phyloP scores from a whole-genome alignment of 1,139 yeast genomes.

The Saccharomyces pastorianus region DNA sequence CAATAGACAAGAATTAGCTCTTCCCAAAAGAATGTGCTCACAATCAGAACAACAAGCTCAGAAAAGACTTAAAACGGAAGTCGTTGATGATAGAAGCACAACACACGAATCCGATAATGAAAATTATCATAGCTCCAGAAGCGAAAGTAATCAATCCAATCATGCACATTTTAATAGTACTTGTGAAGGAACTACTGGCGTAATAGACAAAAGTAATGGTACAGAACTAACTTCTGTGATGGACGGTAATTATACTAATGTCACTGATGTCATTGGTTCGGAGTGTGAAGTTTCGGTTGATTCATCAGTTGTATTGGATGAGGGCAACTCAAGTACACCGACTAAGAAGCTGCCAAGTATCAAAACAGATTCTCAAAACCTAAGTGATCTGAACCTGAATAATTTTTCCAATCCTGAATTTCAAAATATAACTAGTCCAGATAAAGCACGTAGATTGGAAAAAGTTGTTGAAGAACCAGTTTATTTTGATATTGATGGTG shows the following conservation, averaged over 20 bases:
- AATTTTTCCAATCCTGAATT: not conserved
- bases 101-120: not conserved
- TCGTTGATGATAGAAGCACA: conserved; percentile 5
- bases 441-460: not conserved
- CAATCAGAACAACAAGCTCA: conserved; percentile 6
- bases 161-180: not conserved
- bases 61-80: conserved; percentile 7
- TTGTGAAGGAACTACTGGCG: no score
- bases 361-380: not conserved
- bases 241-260: not conserved
- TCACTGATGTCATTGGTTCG: not conserved
- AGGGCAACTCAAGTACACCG: not conserved
- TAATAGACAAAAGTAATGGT: not conserved
- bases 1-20: conserved; percentile 39
- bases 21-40: conserved; percentile 14
- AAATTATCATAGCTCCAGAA: not conserved
- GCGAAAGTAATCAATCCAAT: not conserved
- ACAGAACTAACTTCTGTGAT: not conserved
- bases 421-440: not conserved
- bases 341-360: not conserved
- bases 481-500: conserved; percentile 21
- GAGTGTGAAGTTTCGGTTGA: not conserved
- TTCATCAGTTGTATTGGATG: not conserved
- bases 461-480: not conserved
- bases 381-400: not conserved